Base-by-base conservation (phyloP, 345 rosid genomes). In the Euphorbia peplus region DNA sequence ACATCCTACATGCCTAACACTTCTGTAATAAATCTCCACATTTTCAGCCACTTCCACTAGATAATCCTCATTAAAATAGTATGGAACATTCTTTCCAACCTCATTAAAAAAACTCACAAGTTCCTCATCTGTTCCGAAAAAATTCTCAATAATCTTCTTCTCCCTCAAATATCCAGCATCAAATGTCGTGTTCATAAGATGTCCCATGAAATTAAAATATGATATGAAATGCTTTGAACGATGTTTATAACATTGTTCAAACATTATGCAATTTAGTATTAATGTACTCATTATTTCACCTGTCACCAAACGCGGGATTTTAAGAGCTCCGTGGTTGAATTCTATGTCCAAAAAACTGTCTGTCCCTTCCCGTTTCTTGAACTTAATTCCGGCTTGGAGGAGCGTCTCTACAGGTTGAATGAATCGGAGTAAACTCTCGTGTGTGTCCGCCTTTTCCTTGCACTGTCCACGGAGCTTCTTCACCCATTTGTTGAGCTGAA, bases 161-260 rank as follows among this genome's bases (percentile, higher is more conserved):
- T 89, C 86, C 3, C 69, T 59, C 4, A 89, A 69, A 18, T 80
- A 81, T 47, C 82, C 85, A 0, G 83, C 84, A 73, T 89, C 89
- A 0, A 32, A 26, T 1, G 84, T 78, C 1, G 80, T 68, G 68
- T 80, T 85, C 58, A 85, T 73, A 16, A 87, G 84, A 65, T 83
- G 79, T 4, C 82, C 83, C 85, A 89, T 75, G 70, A 89, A 78
- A 57, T 78, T 73, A 0, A 79, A 83, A 21, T 85, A 87, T 30
- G 81, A 73, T 0, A 88, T 89, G 64, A 89, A 47, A 74, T 85
- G 75, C 66, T 76, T 80, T 4, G 86, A 61, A 41, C 80, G 66
- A 44, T 82, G 80, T 51, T 67, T 68, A 52, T 83, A 80, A 26
- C 88, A 80, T 54, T 84, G 96, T 61, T 87, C 86, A 29, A 73